Evolutionary conservation across 495 filamentous ascomycete species (phyloP), one percentile per base, ranked within the genome.

Genomic region (Lindgomyces ingoldianus): DNA sequence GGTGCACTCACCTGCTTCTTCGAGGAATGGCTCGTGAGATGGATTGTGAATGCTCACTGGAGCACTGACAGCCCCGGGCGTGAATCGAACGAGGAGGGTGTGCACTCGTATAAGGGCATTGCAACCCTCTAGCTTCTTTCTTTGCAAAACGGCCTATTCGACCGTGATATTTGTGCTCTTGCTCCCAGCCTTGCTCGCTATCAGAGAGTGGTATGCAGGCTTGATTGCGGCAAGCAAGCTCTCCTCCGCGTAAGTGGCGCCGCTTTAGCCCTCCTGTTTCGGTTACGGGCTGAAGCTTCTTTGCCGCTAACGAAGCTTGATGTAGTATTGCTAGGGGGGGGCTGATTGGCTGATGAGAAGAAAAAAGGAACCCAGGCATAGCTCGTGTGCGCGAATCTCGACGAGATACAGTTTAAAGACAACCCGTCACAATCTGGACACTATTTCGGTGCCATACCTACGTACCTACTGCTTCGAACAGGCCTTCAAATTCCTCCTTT

Each of bases 301-400:
- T 22, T 18, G 27, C 27, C 26, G 26, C 46, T 61, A 60, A 19
- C 19, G 19, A 61, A 61, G 58, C 58, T 61, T 61, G 47, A 42
- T n/a, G 30, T n/a, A n/a, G 12, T 12, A n/a, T 21, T 11, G 29
- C 47, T 27, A 52, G 58, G 29, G 1, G n/a, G 0, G 18, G 19
- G 16, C 14, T 27, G 46, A 61, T 61, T 61, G 58, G 58, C 36
- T 49, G 44, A 14, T 4, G 8, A 4, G 44, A n/a, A n/a, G n/a
- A n/a, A n/a, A n/a, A n/a, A n/a, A n/a, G n/a, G n/a, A n/a, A n/a
- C n/a, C n/a, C n/a, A n/a, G n/a, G n/a, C n/a, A n/a, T n/a, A n/a
- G n/a, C n/a, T n/a, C n/a, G n/a, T n/a, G n/a, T n/a, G n/a, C n/a
- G n/a, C n/a, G n/a, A n/a, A n/a, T n/a, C n/a, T n/a, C n/a, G n/a